Percentiles rank a stretch among this genome's conserved stretches.
Evolutionary conservation across 169 alveolate genomes (phyloP).

Genomic region (Plasmodium reichenowi): DNA sequence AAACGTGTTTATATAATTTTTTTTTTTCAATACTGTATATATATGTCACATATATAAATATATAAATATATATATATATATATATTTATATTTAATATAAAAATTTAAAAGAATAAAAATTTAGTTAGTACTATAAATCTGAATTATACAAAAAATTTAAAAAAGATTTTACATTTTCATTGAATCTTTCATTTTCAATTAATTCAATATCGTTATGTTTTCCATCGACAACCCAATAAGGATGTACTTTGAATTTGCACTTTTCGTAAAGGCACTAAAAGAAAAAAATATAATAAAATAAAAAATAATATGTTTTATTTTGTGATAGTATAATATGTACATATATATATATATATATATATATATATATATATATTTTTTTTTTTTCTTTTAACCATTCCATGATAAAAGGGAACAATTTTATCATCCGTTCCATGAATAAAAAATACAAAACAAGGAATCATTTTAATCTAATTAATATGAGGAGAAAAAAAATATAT

Average conservation of each 20-base stretch:
- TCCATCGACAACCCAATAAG: slow-evolving; percentile 72
- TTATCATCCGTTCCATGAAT: slow-evolving; percentile 75
- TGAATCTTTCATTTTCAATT: slow-evolving; percentile 59
- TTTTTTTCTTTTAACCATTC: slow-evolving; percentile 29
- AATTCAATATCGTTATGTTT: slow-evolving; percentile 71
- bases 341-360: slow-evolving; percentile 1
- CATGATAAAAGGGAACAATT: slow-evolving; percentile 76
- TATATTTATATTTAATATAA: too few relatives aligned
- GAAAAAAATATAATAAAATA: slow-evolving; percentile 5
- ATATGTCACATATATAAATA: too few relatives aligned
- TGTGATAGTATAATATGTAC: neutral
- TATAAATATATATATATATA: too few relatives aligned
- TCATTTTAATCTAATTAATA: slow-evolving; percentile 30
- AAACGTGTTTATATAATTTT: too few relatives aligned
- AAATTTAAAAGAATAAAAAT: too few relatives aligned
- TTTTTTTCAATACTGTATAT: too few relatives aligned
- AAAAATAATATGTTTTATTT: neutral
- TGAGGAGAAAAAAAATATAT: neutral
- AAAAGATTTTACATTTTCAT: slow-evolving; percentile 37
- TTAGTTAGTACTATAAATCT: neutral
- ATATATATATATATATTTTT: neutral
- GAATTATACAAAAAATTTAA: slow-evolving; percentile 46
- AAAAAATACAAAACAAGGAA: slow-evolving; percentile 66
- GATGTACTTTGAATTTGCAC: slow-evolving; percentile 68
- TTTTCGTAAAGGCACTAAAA: slow-evolving; percentile 62